phyloP scores from a whole-genome alignment of 2,329 filamentous ascomycete species.

The Chalaropsis thielavioides region DNA sequence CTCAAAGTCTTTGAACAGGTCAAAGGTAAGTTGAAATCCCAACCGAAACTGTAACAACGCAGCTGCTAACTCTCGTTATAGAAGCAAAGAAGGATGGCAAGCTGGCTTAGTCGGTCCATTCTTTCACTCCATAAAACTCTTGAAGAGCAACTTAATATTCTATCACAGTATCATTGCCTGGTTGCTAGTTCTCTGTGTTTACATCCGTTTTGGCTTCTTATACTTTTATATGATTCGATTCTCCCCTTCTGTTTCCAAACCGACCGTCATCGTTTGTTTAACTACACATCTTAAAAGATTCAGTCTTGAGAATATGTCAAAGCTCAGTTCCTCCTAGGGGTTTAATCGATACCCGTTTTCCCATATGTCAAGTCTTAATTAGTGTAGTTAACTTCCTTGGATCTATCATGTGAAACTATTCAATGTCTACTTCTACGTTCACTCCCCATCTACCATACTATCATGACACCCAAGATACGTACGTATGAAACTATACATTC shows the following conservation, averaged over 20 bases:
- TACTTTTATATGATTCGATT: not conserved
- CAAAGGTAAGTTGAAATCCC: slow-evolving; percentile 39
- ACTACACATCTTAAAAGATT: slow-evolving; percentile 8
- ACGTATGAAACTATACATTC: too few relatives aligned
- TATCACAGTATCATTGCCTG: not conserved
- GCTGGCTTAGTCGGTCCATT: slow-evolving; percentile 7
- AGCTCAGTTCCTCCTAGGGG: not conserved
- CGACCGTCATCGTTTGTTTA: not conserved
- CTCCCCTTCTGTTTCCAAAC: not conserved
- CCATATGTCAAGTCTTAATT: not conserved
- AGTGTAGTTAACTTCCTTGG: not conserved
- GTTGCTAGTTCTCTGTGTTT: slow-evolving; percentile 10
- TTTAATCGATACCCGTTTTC: not conserved
- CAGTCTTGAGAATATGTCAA: slow-evolving; percentile 10
- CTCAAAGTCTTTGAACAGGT: slow-evolving; percentile 98
- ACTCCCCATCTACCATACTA: not conserved
- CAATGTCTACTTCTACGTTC: not conserved
- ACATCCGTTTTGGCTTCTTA: slow-evolving; percentile 1
- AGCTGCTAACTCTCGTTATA: not conserved
- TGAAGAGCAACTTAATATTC: slow-evolving; percentile 2
- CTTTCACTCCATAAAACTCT: not conserved
- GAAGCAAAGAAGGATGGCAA: slow-evolving; percentile 18
- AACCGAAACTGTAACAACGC: not conserved
- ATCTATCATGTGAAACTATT: slow-evolving; percentile 7
- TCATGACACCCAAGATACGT: slow-evolving; percentile 1